Conservation (phyloP, 2,329 filamentous ascomycete genomes). For the Taxawa tesnikishii region DNA sequence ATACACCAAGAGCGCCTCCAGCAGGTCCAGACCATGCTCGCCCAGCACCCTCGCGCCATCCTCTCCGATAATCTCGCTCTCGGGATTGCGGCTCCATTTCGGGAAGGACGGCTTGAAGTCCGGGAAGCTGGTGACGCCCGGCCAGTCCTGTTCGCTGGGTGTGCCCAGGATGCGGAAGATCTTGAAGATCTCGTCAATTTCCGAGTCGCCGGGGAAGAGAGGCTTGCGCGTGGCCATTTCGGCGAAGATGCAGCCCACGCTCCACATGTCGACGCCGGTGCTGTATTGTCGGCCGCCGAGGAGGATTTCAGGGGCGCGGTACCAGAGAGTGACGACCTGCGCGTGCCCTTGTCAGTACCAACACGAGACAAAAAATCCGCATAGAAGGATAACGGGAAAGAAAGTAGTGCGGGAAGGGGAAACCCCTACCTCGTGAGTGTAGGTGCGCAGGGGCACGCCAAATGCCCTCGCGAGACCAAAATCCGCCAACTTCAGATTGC, state of each 20-base stretch:
- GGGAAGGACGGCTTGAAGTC: slow-evolving; percentile 90
- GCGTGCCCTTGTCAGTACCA: too few relatives aligned
- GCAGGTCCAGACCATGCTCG: slow-evolving; percentile 55
- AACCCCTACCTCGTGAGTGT: slow-evolving; percentile 66
- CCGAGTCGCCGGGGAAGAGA: slow-evolving; percentile 82
- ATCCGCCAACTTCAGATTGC: slow-evolving; percentile 82
- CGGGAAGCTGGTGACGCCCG: slow-evolving; percentile 85
- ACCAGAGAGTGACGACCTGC: slow-evolving; percentile 87
- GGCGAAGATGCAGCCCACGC: slow-evolving; percentile 84
- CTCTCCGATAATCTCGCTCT: slow-evolving; percentile 53
- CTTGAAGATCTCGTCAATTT: slow-evolving; percentile 92
- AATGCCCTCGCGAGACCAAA: slow-evolving; percentile 90
- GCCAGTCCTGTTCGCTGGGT: slow-evolving; percentile 71
- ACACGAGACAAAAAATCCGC: too few relatives aligned
- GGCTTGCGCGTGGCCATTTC: slow-evolving; percentile 95
- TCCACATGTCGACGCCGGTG: slow-evolving; percentile 94
- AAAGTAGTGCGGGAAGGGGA: neutral
- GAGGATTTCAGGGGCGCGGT: slow-evolving; percentile 80
- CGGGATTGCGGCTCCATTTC: slow-evolving; percentile 69
- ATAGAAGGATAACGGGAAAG: too few relatives aligned
- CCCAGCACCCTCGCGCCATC: slow-evolving; percentile 44
- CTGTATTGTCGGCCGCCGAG: slow-evolving; percentile 86
- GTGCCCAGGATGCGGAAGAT: slow-evolving; percentile 78
- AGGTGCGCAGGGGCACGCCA: slow-evolving; percentile 79
- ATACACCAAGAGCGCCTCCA: slow-evolving; percentile 65